Base-by-base conservation (phyloP, 306 rosid genomes). In the Gleditsia sinensis region DNA sequence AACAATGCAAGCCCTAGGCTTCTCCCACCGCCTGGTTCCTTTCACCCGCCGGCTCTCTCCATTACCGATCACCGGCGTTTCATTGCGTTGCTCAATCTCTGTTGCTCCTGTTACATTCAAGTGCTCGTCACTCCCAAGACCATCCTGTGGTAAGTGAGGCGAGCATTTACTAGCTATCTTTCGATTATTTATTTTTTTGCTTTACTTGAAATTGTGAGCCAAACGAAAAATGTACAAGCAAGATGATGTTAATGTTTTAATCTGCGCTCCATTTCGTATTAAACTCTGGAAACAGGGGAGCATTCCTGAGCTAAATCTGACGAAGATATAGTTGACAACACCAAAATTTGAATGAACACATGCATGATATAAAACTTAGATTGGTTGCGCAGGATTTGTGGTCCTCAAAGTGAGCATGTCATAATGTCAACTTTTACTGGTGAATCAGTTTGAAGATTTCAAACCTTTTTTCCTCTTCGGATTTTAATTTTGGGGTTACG, bases 91-190 rank as follows among this genome's bases (percentile, higher is more conserved):
- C 61, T 19, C 78, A 46, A 51, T 48, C 25, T 83, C 78, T 9
- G 74, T 70, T 7, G 12, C 84, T 43, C 33, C 69, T 54, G 33
- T 60, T 10, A 53, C 60, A 16, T 16, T 76, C 80, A 88, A 62
- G 67, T 85, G 89, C 53, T 74, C 16, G 13, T 33, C 86, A 64
- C 19, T 76, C 27, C 11, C 79, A 27, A 49, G 23, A 39, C 23
- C 79, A 10, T 61, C 71, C 3, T 3, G 10, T 33, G 85, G 91
- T 92, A 27, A 59, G 71, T 50, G 25, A 20, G 28, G 71, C 42
- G 25, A 20, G 28, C 57, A 50, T 81, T 55, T 45, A 48, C 40
- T 1, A 2, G 6, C 5, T 19, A 17, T 59, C 2, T 36, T 59
- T 50, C 6, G 39, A 12, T 5, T 36, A 49, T 54, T n/a, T n/a